These are phyloP conservation scores for Pichia nanzhaoensis DNA, from an alignment of 805 yeast genomes.

Conservation along the genomic window DNA sequence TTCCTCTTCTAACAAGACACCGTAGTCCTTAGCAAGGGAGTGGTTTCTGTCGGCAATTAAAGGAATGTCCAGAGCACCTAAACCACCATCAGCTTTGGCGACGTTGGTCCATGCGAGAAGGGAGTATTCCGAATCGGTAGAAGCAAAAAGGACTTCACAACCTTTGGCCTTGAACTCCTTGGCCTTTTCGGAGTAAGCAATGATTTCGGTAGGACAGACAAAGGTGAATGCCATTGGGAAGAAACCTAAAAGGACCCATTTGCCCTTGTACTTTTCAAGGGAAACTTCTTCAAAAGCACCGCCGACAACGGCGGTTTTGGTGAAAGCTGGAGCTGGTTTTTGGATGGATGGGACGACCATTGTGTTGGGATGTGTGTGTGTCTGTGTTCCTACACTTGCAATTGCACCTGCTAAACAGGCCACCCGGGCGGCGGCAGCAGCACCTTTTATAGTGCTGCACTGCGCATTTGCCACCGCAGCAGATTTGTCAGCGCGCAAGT, in stretches of 20 bases:
- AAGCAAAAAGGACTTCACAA: slow-evolving; percentile 87
- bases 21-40: slow-evolving; percentile 90
- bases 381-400: no score
- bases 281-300: slow-evolving; percentile 94
- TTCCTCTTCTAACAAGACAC: slow-evolving; percentile 93
- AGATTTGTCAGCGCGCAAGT: no score
- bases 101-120: slow-evolving; percentile 97
- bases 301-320: slow-evolving; percentile 94
- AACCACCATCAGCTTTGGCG: slow-evolving; percentile 96
- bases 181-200: slow-evolving; percentile 95
- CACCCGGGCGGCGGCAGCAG: no score
- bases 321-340: slow-evolving; percentile 95
- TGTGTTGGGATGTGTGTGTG: slow-evolving; percentile 19
- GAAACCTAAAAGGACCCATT: slow-evolving; percentile 95
- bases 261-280: slow-evolving; percentile 93
- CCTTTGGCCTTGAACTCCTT: slow-evolving; percentile 82
- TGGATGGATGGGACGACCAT: slow-evolving; percentile 76
- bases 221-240: slow-evolving; percentile 99
- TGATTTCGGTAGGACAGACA: slow-evolving; percentile 98
- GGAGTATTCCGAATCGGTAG: slow-evolving; percentile 97
- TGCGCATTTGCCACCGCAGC: no score
- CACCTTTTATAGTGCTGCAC: no score
- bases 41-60: slow-evolving; percentile 96
- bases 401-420: no score
- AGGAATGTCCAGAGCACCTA: slow-evolving; percentile 93